Evolutionary conservation across 257 asterid species (phyloP).

Genomic region (Solanum pennellii): DNA sequence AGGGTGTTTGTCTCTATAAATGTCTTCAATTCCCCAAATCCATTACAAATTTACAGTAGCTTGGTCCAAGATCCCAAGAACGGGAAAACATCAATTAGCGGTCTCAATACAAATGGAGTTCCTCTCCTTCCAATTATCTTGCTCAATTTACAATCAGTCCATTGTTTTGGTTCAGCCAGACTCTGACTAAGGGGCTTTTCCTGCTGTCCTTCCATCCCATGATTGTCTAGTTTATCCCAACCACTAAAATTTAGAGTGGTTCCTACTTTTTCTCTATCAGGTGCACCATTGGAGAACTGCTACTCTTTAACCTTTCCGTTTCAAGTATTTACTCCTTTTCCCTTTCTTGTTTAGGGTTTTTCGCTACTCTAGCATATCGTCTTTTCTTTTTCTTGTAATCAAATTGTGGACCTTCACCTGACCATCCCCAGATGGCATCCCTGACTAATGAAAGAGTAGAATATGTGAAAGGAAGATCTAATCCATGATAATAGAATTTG

Average conservation of each 20-base stretch:
- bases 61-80: conserved; percentile 57
- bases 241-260: conserved; percentile 43
- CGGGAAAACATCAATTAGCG: conserved; percentile 44
- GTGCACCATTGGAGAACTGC: conserved; percentile 24
- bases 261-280: conserved; percentile 6
- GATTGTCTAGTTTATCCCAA: conserved; percentile 77
- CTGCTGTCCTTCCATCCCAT: conserved; percentile 16
- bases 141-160: conserved; percentile 25
- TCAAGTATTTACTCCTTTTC: conserved; percentile 12
- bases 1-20: neutral
- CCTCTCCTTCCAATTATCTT: conserved; percentile 36
- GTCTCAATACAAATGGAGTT: conserved; percentile 32
- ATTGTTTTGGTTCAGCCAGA: conserved; percentile 4
- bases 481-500: conserved; percentile 41
- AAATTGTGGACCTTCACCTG: conserved; percentile 15
- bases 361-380: conserved; percentile 19
- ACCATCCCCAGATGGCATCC: conserved; percentile 39
- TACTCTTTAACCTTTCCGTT: conserved; percentile 18
- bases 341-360: conserved; percentile 15
- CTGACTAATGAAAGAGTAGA: conserved; percentile 46
- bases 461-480: conserved; percentile 80
- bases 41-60: conserved; percentile 18
- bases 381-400: conserved; percentile 31
- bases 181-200: neutral
- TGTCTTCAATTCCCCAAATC: neutral